A percentile compares a stretch with the other conserved stretches of the same genome.
These are phyloP conservation scores for Neonectria ditissima DNA, from an alignment of 2,329 filamentous ascomycete genomes.

Conservation along the genomic window DNA sequence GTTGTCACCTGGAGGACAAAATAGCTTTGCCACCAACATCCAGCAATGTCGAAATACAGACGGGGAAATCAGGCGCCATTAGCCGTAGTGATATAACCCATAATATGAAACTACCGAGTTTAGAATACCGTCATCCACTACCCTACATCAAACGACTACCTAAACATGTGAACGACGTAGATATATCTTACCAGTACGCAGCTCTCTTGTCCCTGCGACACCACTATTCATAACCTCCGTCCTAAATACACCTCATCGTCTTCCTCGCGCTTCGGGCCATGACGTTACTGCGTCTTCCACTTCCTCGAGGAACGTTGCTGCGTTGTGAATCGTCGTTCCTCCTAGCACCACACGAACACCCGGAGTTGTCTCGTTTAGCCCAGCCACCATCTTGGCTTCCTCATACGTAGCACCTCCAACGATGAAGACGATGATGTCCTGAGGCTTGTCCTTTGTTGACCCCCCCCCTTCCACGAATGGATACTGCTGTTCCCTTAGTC, in stretches of 20 bases:
- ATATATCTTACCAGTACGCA: background rate
- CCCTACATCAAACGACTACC: background rate
- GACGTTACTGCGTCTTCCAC: slow-evolving; percentile 87
- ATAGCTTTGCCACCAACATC: slow-evolving; percentile 27
- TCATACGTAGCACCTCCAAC: slow-evolving; percentile 95
- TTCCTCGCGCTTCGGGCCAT: slow-evolving; percentile 77
- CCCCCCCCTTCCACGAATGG: slow-evolving; percentile 93
- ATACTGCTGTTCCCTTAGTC: slow-evolving; percentile 86
- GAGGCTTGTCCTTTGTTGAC: slow-evolving; percentile 91
- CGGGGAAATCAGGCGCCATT: slow-evolving; percentile 10
- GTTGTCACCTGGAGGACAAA: slow-evolving; percentile 29
- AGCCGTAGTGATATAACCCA: slow-evolving; percentile 24
- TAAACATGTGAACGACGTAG: background rate
- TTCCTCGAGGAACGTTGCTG: slow-evolving; percentile 87
- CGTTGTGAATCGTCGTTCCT: slow-evolving; percentile 90
- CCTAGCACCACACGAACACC: slow-evolving; percentile 91
- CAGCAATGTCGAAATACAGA: slow-evolving; percentile 22
- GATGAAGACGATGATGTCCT: slow-evolving; percentile 96
- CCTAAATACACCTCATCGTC: slow-evolving; percentile 36
- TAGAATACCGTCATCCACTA: background rate
- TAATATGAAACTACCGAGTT: slow-evolving; percentile 30
- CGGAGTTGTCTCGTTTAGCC: slow-evolving; percentile 90
- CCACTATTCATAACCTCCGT: too few species aligned
- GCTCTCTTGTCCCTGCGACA: background rate
- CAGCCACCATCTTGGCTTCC: slow-evolving; percentile 95